Percentiles rank a stretch among this genome's conserved stretches.
Evolutionary conservation across 495 filamentous ascomycete species (phyloP).

Genomic region (Lasiosphaeria hispida): DNA sequence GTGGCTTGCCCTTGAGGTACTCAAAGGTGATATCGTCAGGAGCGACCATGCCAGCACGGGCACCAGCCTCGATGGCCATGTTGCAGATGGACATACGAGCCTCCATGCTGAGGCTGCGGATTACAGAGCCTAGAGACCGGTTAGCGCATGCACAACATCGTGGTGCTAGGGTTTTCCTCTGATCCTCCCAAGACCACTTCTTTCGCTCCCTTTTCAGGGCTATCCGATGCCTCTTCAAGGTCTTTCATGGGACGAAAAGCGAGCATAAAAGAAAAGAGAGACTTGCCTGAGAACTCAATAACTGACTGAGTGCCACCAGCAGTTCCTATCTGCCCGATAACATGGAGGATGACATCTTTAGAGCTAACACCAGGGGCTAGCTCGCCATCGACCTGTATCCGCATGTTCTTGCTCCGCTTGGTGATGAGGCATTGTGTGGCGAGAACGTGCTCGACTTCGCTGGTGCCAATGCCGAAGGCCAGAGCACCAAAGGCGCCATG

Average conservation of each 20-base stretch:
- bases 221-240: too few relatives aligned
- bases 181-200: too few relatives aligned
- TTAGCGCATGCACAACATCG: not conserved
- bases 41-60: constrained; percentile 93
- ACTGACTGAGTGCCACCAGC: constrained; percentile 92
- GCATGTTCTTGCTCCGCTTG: constrained; percentile 96
- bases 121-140: constrained; percentile 62
- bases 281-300: constrained; percentile 80
- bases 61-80: constrained; percentile 99
- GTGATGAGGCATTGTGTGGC: constrained; percentile 95
- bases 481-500: constrained; percentile 95
- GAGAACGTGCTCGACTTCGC: constrained; percentile 97
- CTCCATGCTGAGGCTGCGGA: constrained; percentile 88
- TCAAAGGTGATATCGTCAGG: constrained; percentile 92
- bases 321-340: constrained; percentile 91
- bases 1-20: constrained; percentile 85
- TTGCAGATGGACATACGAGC: constrained; percentile 99
- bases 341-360: constrained; percentile 93
- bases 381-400: constrained; percentile 88
- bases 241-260: too few relatives aligned
- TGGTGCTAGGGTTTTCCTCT: too few relatives aligned
- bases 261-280: not conserved
- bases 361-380: constrained; percentile 90
- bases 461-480: constrained; percentile 96
- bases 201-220: too few relatives aligned